Evolutionary conservation across 2,329 filamentous ascomycete species (phyloP).

Genomic region (Drechmeria coniospora): DNA sequence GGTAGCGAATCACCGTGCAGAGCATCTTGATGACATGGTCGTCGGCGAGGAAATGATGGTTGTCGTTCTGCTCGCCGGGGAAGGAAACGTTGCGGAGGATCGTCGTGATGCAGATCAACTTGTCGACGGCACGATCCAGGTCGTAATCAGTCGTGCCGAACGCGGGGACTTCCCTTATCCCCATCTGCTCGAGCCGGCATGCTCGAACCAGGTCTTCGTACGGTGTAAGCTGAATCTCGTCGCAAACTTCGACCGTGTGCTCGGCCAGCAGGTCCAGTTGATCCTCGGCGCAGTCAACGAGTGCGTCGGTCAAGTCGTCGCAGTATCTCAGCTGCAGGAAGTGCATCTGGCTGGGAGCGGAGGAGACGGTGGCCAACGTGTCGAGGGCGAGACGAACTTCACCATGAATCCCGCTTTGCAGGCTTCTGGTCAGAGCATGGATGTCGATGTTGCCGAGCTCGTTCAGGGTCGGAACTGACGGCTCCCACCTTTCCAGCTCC

Average conservation of each 20-base stretch:
- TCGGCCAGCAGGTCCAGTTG: conserved; percentile 76
- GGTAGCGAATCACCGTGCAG: conserved; percentile 66
- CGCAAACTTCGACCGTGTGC: conserved; percentile 69
- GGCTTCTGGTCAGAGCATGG: conserved; percentile 71
- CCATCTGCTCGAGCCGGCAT: conserved; percentile 59
- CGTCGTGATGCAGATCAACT: conserved; percentile 78
- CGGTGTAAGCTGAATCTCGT: conserved; percentile 65
- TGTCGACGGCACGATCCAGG: conserved; percentile 73
- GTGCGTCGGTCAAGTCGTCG: conserved; percentile 74
- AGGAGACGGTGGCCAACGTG: conserved; percentile 52
- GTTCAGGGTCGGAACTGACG: conserved; percentile 55
- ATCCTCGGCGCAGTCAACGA: conserved; percentile 83
- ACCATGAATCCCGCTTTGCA: conserved; percentile 77
- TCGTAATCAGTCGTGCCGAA: conserved; percentile 69
- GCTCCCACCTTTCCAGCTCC: conserved; percentile 52
- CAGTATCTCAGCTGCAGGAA: conserved; percentile 55
- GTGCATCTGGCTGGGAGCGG: conserved; percentile 48
- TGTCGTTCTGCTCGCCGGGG: conserved; percentile 41
- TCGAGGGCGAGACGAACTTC: conserved; percentile 87
- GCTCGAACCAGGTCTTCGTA: conserved; percentile 80
- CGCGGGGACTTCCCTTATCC: conserved; percentile 53
- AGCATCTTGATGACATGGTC: conserved; percentile 69
- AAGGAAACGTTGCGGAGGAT: conserved; percentile 90
- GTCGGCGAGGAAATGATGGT: conserved; percentile 61
- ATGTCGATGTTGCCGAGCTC: conserved; percentile 86